Percentiles rank a stretch among this genome's conserved stretches.
These are phyloP conservation scores for Endoconidiophora polonica DNA, from an alignment of 2,329 filamentous ascomycete species.

Conservation along the genomic window DNA sequence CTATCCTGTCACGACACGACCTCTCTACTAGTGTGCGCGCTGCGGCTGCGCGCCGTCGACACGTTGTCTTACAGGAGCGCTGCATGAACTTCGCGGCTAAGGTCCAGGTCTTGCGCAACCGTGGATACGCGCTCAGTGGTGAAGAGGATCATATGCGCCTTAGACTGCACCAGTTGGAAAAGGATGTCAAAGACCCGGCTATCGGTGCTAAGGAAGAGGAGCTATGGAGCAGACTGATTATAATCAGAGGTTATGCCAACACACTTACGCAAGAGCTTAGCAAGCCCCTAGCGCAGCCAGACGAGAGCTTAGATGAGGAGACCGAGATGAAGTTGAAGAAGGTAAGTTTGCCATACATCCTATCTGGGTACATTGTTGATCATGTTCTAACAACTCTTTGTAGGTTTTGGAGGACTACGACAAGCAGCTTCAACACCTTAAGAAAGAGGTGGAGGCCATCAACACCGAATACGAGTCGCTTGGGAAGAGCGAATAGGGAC, in stretches of 20 bases:
- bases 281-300: conserved; percentile 40
- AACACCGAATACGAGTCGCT: conserved; percentile 40
- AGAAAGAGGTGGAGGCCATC: conserved; percentile 51
- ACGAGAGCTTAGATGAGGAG: conserved; percentile 48
- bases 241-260: conserved; percentile 55
- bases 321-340: conserved; percentile 58
- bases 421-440: conserved; percentile 60
- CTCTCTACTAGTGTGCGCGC: conserved; percentile 59
- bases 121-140: conserved; percentile 63
- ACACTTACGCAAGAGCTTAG: conserved; percentile 59
- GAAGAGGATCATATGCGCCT: conserved; percentile 65
- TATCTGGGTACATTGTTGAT: background rate
- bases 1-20: conserved; percentile 61
- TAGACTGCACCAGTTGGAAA: conserved; percentile 53
- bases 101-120: conserved; percentile 64
- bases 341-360: conserved; percentile 28
- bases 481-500: conserved; percentile 25
- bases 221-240: conserved; percentile 68
- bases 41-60: conserved; percentile 53
- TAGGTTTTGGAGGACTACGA: conserved; percentile 70
- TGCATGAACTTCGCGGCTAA: conserved; percentile 61
- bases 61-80: conserved; percentile 55
- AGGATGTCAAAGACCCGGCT: conserved; percentile 55
- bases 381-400: background rate
- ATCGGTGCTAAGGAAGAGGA: conserved; percentile 64